Percentiles rank a stretch among this genome's conserved stretches.
These are phyloP conservation scores for Brassica carinata DNA, from an alignment of 345 rosid genomes.

Conservation along the genomic window DNA sequence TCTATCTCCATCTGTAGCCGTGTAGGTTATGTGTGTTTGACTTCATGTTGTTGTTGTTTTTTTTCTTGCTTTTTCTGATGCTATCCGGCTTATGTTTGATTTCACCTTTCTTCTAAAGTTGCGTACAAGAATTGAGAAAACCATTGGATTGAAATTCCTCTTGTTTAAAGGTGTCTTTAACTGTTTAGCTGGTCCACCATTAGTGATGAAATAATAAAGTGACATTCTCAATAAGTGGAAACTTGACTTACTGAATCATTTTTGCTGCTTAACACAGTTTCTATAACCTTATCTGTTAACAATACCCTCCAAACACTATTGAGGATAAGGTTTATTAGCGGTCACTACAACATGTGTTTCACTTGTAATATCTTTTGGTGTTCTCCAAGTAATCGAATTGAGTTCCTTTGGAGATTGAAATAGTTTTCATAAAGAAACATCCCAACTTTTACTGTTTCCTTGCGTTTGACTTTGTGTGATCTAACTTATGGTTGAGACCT, in stretches of 20 bases:
- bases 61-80: slow-evolving; percentile 9
- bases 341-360: slow-evolving; percentile 17
- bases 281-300: slow-evolving; percentile 26
- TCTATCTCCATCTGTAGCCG: not conserved
- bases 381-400: slow-evolving; percentile 2
- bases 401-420: not conserved
- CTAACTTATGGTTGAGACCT: slow-evolving; percentile 14
- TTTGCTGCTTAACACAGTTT: slow-evolving; percentile 5
- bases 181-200: slow-evolving; percentile 31
- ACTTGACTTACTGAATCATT: slow-evolving; percentile 20
- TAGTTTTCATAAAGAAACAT: not conserved
- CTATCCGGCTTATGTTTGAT: not conserved
- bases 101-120: slow-evolving; percentile 24
- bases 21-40: slow-evolving; percentile 26
- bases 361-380: slow-evolving; percentile 17
- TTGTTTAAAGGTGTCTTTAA: slow-evolving; percentile 17
- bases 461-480: slow-evolving; percentile 8
- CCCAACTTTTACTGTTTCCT: not conserved
- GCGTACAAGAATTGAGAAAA: slow-evolving; percentile 27
- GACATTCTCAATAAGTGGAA: slow-evolving; percentile 35
- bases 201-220: slow-evolving; percentile 28
- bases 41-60: slow-evolving; percentile 11
- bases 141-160: not conserved
- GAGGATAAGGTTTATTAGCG: slow-evolving; percentile 3
- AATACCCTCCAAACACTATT: slow-evolving; percentile 10